These are phyloP conservation scores for Aspergillus avenaceus DNA, from an alignment of 495 filamentous ascomycete genomes.

Conservation along the genomic window DNA sequence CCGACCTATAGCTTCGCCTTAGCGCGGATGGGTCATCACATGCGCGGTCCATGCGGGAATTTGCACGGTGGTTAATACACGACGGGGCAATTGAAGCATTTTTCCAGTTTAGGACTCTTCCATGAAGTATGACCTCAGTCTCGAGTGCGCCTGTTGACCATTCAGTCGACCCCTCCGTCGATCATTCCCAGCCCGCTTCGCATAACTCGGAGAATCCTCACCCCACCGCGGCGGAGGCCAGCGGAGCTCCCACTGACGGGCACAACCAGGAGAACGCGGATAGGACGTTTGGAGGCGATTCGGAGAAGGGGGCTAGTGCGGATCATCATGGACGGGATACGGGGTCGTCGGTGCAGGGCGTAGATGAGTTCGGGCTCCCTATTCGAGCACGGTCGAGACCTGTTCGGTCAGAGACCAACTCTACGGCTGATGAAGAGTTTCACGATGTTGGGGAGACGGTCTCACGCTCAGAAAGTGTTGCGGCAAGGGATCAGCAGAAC, in stretches of 20 bases:
- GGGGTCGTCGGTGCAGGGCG: slow-evolving; percentile 8
- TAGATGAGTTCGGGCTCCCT: slow-evolving; percentile 47
- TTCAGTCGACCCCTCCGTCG: slow-evolving; percentile 18
- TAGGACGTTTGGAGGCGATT: background rate
- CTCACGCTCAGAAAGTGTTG: background rate
- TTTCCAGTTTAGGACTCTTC: background rate
- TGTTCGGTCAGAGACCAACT: slow-evolving; percentile 10
- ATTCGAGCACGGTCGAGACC: slow-evolving; percentile 29
- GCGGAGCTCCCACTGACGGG: slow-evolving; percentile 3
- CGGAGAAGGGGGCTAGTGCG: slow-evolving; percentile 6
- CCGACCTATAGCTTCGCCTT: background rate
- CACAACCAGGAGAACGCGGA: slow-evolving; percentile 19
- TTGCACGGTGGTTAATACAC: slow-evolving; percentile 13
- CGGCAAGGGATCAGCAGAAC: slow-evolving; percentile 3
- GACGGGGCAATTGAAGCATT: background rate
- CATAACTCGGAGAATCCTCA: slow-evolving; percentile 6
- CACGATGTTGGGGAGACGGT: slow-evolving; percentile 19
- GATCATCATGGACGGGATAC: slow-evolving; percentile 2
- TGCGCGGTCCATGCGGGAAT: slow-evolving; percentile 7
- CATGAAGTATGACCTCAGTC: slow-evolving; percentile 25
- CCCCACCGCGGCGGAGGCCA: background rate
- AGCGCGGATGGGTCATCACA: slow-evolving; percentile 18
- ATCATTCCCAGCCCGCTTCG: slow-evolving; percentile 7
- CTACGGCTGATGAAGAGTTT: slow-evolving; percentile 15
- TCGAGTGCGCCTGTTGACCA: slow-evolving; percentile 17